A percentile compares a stretch with the other conserved stretches of the same genome.
These are phyloP conservation scores for Amaranthus tricolor DNA, from an alignment of 179 eudicot genomes.

Conservation along the genomic window DNA sequence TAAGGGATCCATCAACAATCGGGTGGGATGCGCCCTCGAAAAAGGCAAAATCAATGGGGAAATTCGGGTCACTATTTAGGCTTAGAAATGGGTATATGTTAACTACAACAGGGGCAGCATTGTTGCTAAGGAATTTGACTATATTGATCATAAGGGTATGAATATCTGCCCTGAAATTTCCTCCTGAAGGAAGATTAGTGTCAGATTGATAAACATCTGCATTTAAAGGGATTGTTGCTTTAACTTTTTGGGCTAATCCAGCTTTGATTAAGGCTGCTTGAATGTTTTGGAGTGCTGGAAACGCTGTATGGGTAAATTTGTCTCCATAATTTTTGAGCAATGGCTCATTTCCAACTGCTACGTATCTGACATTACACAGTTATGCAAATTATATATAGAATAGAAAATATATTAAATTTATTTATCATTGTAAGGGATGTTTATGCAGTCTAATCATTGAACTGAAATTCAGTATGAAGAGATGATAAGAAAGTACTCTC, in stretches of 20 bases:
- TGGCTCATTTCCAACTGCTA: slow-evolving; percentile 96
- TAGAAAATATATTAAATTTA: no score
- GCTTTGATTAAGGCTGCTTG: slow-evolving; percentile 94
- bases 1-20: slow-evolving; percentile 63
- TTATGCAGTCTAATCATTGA: no score
- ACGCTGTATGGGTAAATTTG: slow-evolving; percentile 45
- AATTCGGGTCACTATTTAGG: slow-evolving; percentile 78
- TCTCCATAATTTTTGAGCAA: slow-evolving; percentile 75
- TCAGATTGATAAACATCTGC: slow-evolving; percentile 79
- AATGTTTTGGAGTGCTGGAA: slow-evolving; percentile 79
- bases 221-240: slow-evolving; percentile 81
- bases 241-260: slow-evolving; percentile 70
- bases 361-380: slow-evolving; percentile 46
- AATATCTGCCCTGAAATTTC: slow-evolving; percentile 76
- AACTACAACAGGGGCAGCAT: slow-evolving; percentile 55
- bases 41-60: slow-evolving; percentile 85
- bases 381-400: background rate
- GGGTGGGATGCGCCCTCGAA: slow-evolving; percentile 64
- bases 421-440: no score
- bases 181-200: slow-evolving; percentile 70
- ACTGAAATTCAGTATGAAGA: no score
- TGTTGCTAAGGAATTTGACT: slow-evolving; percentile 58
- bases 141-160: slow-evolving; percentile 65
- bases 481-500: no score
- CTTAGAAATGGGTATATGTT: slow-evolving; percentile 97